These are phyloP conservation scores for Wallacemonas collosoma DNA, from an alignment of 208 protist species.

Conservation along the genomic window DNA sequence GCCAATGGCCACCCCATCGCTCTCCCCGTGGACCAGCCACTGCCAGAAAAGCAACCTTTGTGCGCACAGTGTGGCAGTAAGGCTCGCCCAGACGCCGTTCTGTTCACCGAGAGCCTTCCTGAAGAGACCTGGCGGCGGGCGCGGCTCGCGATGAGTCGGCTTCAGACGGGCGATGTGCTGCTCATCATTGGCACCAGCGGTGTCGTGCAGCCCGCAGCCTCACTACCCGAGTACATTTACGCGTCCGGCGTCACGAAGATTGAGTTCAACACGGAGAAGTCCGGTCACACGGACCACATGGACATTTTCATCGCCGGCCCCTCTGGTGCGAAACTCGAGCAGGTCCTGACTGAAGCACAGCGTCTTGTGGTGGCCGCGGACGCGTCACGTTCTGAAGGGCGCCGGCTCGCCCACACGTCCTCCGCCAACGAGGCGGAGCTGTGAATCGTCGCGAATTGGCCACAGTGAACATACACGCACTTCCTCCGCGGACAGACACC, in stretches of 20 bases:
- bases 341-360: neutral
- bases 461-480: too few relatives aligned
- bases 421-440: too few relatives aligned
- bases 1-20: constrained; percentile 25
- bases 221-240: constrained; percentile 14
- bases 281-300: constrained; percentile 22
- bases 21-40: constrained; percentile 13
- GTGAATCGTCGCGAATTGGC: too few relatives aligned
- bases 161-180: constrained; percentile 23
- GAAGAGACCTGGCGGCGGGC: constrained; percentile 17
- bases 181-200: constrained; percentile 32
- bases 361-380: too few relatives aligned
- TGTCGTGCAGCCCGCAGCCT: constrained; percentile 28
- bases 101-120: constrained; percentile 32
- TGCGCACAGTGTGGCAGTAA: constrained; percentile 27
- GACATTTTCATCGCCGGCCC: constrained; percentile 21
- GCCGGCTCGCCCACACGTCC: too few relatives aligned
- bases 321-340: constrained; percentile 3
- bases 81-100: constrained; percentile 27
- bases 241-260: constrained; percentile 26
- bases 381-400: too few relatives aligned
- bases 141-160: neutral
- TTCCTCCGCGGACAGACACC: too few relatives aligned
- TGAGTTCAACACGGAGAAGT: constrained; percentile 26
- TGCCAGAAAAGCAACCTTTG: constrained; percentile 24